phyloP scores from a whole-genome alignment of 306 rosid species.

The Vachellia collinsii region DNA sequence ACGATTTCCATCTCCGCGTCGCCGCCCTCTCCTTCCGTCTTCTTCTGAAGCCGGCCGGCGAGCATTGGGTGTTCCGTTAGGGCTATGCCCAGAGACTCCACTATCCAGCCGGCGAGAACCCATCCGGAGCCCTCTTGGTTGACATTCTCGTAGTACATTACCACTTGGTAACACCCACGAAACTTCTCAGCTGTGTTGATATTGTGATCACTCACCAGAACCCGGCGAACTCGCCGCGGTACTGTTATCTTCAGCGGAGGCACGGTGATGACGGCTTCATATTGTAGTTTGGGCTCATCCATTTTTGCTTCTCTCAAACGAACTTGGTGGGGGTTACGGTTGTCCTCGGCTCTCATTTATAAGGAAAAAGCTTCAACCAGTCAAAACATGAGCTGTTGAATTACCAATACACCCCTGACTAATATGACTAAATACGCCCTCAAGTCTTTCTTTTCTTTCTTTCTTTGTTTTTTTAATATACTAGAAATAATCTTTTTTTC shows the following conservation, averaged over 20 bases:
- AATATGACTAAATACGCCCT: no score
- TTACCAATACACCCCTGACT: not conserved
- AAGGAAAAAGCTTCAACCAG: not conserved
- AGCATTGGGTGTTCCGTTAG: conserved; percentile 53
- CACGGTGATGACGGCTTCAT: conserved; percentile 47
- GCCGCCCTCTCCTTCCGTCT: not conserved
- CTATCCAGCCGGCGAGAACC: conserved; percentile 57
- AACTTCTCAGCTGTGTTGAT: not conserved
- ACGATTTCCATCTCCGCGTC: conserved; percentile 30
- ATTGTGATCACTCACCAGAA: not conserved
- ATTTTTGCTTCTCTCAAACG: not conserved
- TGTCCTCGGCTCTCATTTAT: conserved; percentile 8
- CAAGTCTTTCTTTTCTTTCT: no score
- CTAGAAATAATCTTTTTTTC: no score
- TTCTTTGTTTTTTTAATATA: no score
- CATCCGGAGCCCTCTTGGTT: conserved; percentile 37
- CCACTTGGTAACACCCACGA: conserved; percentile 48
- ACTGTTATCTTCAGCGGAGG: conserved; percentile 47
- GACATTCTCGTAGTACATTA: conserved; percentile 44
- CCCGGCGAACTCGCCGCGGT: conserved; percentile 38
- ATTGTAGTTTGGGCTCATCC: conserved; percentile 30
- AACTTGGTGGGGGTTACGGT: not conserved
- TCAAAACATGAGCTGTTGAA: not conserved
- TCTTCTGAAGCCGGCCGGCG: conserved; percentile 50
- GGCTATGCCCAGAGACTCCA: conserved; percentile 55